A percentile compares a stretch with the other conserved stretches of the same genome.
These are phyloP conservation scores for Moesziomyces parantarcticus DNA, from an alignment of 1,284 basidiomycete species.

Conservation along the genomic window DNA sequence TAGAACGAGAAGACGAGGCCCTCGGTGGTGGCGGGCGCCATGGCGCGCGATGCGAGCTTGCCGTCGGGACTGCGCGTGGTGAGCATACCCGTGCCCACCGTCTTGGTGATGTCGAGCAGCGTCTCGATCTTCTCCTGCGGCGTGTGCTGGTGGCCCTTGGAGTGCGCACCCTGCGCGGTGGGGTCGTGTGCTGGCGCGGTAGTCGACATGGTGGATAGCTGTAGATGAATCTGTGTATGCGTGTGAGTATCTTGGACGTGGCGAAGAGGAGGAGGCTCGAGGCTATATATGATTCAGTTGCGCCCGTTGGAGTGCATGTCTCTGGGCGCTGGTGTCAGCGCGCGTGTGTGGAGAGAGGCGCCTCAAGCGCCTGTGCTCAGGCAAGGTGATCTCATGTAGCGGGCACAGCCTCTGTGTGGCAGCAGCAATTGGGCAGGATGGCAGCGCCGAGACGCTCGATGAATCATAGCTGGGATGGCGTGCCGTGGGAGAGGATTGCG, in stretches of 20 bases:
- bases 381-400: conserved; percentile 18
- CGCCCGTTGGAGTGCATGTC: not conserved
- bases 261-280: not conserved
- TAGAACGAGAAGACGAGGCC: conserved; percentile 66
- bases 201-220: conserved; percentile 30
- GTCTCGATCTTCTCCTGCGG: conserved; percentile 56
- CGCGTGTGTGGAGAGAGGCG: conserved; percentile 8
- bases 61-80: conserved; percentile 81
- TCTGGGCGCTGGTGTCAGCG: too few species aligned
- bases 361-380: too few species aligned
- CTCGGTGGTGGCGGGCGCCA: conserved; percentile 78
- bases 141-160: conserved; percentile 34
- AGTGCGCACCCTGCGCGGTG: conserved; percentile 46
- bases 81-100: conserved; percentile 74
- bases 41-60: conserved; percentile 82
- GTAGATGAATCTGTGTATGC: not conserved
- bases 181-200: conserved; percentile 46
- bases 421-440: not conserved
- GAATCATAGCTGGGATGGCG: conserved; percentile 8
- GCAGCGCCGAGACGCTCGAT: not conserved
- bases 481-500: too few species aligned
- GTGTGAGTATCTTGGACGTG: not conserved
- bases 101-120: conserved; percentile 49
- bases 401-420: conserved; percentile 4
- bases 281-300: conserved; percentile 10